phyloP scores from a whole-genome alignment of 1,139 yeast genomes.

The Hansenula sp. region DNA sequence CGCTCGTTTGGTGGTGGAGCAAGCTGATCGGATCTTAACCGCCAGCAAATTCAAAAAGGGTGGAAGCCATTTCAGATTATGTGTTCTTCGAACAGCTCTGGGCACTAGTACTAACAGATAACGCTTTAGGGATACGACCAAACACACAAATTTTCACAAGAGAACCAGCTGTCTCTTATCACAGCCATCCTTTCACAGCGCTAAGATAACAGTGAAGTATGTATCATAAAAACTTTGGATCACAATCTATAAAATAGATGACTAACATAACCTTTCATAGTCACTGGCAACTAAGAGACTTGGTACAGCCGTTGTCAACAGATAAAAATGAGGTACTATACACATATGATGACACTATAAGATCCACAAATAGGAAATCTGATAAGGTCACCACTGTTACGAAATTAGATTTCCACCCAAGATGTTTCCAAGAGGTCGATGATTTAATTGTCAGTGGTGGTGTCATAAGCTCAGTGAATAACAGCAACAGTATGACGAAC shows the following conservation, averaged over 20 bases:
- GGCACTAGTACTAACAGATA: constrained; percentile 2
- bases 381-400: constrained; percentile 35
- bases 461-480: constrained; percentile 37
- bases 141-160: constrained; percentile 7
- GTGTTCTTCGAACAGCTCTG: too few relatives aligned
- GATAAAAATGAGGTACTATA: constrained; percentile 41
- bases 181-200: constrained; percentile 23
- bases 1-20: background rate
- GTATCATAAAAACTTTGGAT: constrained; percentile 13
- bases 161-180: constrained; percentile 17
- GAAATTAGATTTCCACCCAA: constrained; percentile 56
- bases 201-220: constrained; percentile 30
- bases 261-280: constrained; percentile 27
- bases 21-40: background rate
- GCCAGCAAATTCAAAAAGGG: background rate
- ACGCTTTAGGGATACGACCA: background rate
- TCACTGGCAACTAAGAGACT: constrained; percentile 89
- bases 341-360: constrained; percentile 44
- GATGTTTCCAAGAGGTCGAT: constrained; percentile 62
- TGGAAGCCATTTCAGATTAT: background rate
- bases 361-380: constrained; percentile 37
- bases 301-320: constrained; percentile 47
- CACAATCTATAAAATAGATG: background rate
- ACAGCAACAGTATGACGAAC: constrained; percentile 9
- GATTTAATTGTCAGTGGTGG: constrained; percentile 72